Evolutionary conservation across 2,329 filamentous ascomycete species (phyloP).

Genomic region (Microthyrium microscopicum): DNA sequence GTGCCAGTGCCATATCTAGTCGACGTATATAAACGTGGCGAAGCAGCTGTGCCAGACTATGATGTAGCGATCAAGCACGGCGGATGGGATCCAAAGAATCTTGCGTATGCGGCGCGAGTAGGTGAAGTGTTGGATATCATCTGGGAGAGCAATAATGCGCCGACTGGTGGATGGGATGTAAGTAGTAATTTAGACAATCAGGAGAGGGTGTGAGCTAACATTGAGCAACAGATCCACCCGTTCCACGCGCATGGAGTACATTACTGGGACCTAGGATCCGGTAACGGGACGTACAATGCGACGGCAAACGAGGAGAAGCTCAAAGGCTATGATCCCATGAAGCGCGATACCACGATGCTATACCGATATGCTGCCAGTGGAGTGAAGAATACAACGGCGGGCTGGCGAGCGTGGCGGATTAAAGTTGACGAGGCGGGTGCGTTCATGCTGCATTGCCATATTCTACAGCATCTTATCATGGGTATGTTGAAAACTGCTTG

Average conservation of each 20-base stretch:
- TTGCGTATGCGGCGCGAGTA: conserved; percentile 34
- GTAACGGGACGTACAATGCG: conserved; percentile 36
- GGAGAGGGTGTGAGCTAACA: neutral
- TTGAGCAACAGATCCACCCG: conserved; percentile 24
- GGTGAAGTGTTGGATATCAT: conserved; percentile 42
- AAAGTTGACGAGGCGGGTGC: conserved; percentile 35
- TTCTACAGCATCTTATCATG: conserved; percentile 42
- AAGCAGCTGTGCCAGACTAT: conserved; percentile 34
- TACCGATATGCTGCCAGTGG: conserved; percentile 34
- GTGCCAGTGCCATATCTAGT: conserved; percentile 31
- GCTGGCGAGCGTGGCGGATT: conserved; percentile 46
- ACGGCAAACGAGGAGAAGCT: conserved; percentile 30
- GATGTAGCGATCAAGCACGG: conserved; percentile 30
- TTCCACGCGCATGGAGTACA: conserved; percentile 40
- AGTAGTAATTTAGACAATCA: no score
- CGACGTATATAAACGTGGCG: conserved; percentile 33
- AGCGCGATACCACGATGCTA: conserved; percentile 35
- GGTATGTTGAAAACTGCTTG: conserved; percentile 14
- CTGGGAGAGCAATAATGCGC: conserved; percentile 25
- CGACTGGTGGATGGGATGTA: conserved; percentile 24
- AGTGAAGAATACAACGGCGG: conserved; percentile 24
- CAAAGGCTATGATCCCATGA: conserved; percentile 21
- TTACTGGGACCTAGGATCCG: conserved; percentile 36
- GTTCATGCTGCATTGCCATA: conserved; percentile 48
- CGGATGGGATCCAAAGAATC: conserved; percentile 36